Percentiles rank a stretch among this genome's conserved stretches.
Conservation (phyloP, 2,329 filamentous ascomycete species). For the Claviceps humidiphila region DNA sequence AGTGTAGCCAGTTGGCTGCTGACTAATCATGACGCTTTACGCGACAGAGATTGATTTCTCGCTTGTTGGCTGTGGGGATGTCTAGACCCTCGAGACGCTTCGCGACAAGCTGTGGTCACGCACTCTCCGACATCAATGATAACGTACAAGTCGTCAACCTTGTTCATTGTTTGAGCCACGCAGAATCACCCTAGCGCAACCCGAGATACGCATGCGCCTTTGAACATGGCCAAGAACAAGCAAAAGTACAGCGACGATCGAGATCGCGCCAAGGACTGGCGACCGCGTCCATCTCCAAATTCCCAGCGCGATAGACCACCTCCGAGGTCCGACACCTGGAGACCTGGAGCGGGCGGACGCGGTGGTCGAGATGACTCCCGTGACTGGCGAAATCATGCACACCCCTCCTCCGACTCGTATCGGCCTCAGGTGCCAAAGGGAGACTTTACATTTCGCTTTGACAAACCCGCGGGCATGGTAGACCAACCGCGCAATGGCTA, state of each 20-base stretch:
- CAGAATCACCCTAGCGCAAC: not conserved
- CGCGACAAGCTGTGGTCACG: not conserved
- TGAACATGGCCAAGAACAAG: slow-evolving; percentile 3
- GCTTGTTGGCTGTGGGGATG: not conserved
- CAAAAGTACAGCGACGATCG: slow-evolving; percentile 6
- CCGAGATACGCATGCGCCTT: not conserved
- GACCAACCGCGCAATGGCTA: slow-evolving; percentile 15
- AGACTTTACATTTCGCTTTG: slow-evolving; percentile 43
- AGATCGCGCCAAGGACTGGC: slow-evolving; percentile 4
- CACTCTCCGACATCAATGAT: not conserved
- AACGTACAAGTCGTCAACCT: not conserved
- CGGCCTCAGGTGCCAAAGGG: slow-evolving; percentile 24
- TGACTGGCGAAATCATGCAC: slow-evolving; percentile 12
- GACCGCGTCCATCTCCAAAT: slow-evolving; percentile 3
- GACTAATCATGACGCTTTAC: slow-evolving; percentile 1
- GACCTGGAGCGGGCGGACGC: slow-evolving; percentile 14
- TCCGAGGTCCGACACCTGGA: slow-evolving; percentile 17
- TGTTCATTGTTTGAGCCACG: not conserved
- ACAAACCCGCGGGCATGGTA: slow-evolving; percentile 36
- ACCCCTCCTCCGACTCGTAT: slow-evolving; percentile 15
- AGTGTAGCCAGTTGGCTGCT: not conserved
- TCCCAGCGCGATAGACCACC: slow-evolving; percentile 8
- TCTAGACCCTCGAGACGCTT: not conserved
- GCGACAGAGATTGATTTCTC: not conserved
- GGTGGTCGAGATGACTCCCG: slow-evolving; percentile 12